These are phyloP conservation scores for Metschnikowia aberdeeniae DNA, from an alignment of 805 yeast genomes.

Conservation along the genomic window DNA sequence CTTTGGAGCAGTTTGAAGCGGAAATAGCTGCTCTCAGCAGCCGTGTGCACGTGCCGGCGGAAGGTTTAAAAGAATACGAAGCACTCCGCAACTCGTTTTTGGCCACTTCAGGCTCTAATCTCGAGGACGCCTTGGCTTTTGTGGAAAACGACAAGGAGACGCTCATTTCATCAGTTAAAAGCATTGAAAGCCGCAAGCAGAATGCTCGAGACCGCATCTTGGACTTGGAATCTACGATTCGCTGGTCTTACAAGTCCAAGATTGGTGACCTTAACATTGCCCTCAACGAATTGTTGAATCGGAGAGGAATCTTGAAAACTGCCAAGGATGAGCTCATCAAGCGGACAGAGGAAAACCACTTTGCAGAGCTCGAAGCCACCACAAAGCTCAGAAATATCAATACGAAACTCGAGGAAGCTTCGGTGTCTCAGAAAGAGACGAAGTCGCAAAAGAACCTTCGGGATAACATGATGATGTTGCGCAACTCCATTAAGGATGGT, in stretches of 20 bases:
- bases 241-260: slow-evolving; percentile 36
- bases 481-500: slow-evolving; percentile 62
- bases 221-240: slow-evolving; percentile 33
- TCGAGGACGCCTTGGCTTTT: slow-evolving; percentile 47
- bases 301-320: slow-evolving; percentile 24
- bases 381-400: slow-evolving; percentile 58
- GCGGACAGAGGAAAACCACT: slow-evolving; percentile 32
- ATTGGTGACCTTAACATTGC: slow-evolving; percentile 26
- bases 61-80: slow-evolving; percentile 56
- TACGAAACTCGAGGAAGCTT: slow-evolving; percentile 61
- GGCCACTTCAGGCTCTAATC: slow-evolving; percentile 51
- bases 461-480: slow-evolving; percentile 67
- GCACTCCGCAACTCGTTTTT: slow-evolving; percentile 53
- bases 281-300: slow-evolving; percentile 28
- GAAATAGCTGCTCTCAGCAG: slow-evolving; percentile 17
- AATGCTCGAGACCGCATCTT: slow-evolving; percentile 36
- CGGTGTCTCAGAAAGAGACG: slow-evolving; percentile 73
- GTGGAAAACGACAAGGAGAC: slow-evolving; percentile 44
- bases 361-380: slow-evolving; percentile 58
- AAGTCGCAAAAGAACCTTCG: slow-evolving; percentile 63
- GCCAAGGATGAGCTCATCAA: slow-evolving; percentile 27
- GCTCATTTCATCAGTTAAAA: slow-evolving; percentile 24
- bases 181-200: slow-evolving; percentile 28
- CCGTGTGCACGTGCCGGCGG: slow-evolving; percentile 38
- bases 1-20: slow-evolving; percentile 30